Base-by-base conservation (phyloP, 768 basidiomycete species). In the Macrolepiota fuliginosa region DNA sequence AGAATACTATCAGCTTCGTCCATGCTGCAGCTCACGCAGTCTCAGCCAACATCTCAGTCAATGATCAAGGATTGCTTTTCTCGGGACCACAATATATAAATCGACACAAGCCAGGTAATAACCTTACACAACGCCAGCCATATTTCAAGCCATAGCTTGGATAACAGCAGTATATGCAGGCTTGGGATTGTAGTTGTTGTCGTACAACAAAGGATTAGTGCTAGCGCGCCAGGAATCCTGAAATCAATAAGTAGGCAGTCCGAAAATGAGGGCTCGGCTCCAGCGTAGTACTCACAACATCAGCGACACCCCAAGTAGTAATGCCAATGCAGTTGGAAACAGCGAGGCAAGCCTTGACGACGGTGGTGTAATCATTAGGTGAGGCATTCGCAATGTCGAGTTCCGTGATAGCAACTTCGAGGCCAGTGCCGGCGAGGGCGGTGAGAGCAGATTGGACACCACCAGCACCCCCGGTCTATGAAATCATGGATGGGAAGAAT, bases 301-400 rank as follows among this genome's bases (percentile, higher is more conserved):
- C 81, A 66, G 76, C 74, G 45, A 82, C 78, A 67, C 80, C 80
- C 81, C 80, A 83, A 50, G 72, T 73, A 32, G 81, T 82, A 69
- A 83, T 80, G n/a, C 76, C 73, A 27, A 80, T 73, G 66, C 82
- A 83, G 17, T 64, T 62, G 1, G 78, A 68, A 10, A 75, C 74
- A 32, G 69, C 70, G 50, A 82, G 64, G 67, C 81, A 84, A 6
- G 82, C 82, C 32, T 77, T 77, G 22, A 75, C 75, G 46, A 81
- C 81, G 1, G 72, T 69, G 27, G 67, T 69, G 66, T 83, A 83
- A 68, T 83, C 81, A 54, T 70, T 76, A n/a, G 76, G 53, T 0
- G 74, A 59, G 46, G 71, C 73, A 53, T 70, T 69, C 5, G 71
- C 73, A 50, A 81, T 82, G 63, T 79, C 77, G 39, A 81, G 74